Conservation (phyloP, 495 filamentous ascomycete genomes). For the Glarea lozoyensis region DNA sequence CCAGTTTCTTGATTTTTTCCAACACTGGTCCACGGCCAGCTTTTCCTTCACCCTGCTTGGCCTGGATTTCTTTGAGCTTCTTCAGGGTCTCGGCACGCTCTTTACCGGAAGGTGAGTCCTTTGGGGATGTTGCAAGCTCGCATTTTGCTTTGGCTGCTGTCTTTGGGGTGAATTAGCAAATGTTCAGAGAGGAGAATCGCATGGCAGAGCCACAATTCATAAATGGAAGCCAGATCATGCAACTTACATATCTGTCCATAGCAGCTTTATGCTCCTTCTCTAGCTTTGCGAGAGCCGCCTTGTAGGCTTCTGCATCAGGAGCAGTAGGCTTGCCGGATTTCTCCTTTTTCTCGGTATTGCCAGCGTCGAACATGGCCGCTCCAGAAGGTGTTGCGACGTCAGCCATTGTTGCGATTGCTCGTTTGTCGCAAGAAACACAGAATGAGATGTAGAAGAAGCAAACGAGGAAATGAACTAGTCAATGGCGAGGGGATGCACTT, state of each 20-base stretch:
- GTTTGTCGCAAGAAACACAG: too few species aligned
- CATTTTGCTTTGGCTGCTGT: slow-evolving; percentile 78
- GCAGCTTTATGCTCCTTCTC: slow-evolving; percentile 74
- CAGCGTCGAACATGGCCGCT: slow-evolving; percentile 10
- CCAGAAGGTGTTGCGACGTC: slow-evolving; percentile 19
- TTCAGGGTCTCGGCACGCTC: slow-evolving; percentile 72
- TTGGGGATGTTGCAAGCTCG: slow-evolving; percentile 55
- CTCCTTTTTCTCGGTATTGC: slow-evolving; percentile 23
- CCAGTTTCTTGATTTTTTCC: slow-evolving; percentile 68
- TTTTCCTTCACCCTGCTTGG: slow-evolving; percentile 80
- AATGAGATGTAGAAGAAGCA: too few species aligned
- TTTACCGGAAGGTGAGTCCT: slow-evolving; percentile 61
- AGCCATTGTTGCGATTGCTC: slow-evolving; percentile 21
- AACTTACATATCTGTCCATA: slow-evolving; percentile 69
- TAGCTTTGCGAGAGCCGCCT: slow-evolving; percentile 61
- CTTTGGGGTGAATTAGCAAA: too few species aligned
- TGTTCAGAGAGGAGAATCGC: too few species aligned
- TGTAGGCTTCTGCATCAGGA: slow-evolving; percentile 63
- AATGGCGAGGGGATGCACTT: too few species aligned
- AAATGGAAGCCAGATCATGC: background rate
- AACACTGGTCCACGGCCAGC: slow-evolving; percentile 59
- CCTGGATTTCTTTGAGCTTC: slow-evolving; percentile 62
- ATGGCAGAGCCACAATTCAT: too few species aligned
- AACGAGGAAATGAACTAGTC: too few species aligned
- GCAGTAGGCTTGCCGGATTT: slow-evolving; percentile 48